Evolutionary conservation across 139 green algal species (phyloP).

Genomic region (Micractinium sp.): DNA sequence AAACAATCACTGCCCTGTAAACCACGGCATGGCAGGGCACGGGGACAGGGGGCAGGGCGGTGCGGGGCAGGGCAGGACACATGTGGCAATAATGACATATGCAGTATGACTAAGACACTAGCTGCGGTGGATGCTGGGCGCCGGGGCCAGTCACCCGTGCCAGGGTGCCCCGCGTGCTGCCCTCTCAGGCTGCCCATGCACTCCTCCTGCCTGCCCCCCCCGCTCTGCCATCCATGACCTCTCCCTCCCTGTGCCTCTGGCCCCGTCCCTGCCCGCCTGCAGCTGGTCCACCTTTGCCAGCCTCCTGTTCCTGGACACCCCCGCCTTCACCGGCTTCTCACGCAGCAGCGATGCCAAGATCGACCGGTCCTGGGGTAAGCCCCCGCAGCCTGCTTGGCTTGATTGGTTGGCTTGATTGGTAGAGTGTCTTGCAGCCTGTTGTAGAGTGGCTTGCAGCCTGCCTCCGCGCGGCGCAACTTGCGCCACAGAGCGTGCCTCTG

Average conservation of each 20-base stretch:
- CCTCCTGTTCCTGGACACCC: slow-evolving; percentile 14
- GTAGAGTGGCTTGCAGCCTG: no score
- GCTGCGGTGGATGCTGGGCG: no score
- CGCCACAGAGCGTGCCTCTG: no score
- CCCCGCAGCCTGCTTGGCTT: no score
- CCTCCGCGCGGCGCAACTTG: no score
- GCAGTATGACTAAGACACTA: no score
- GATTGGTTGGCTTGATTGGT: no score
- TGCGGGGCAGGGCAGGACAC: neutral
- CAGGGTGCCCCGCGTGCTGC: no score
- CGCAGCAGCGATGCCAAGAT: neutral
- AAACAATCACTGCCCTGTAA: neutral
- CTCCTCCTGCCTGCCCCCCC: neutral
- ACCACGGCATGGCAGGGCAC: neutral
- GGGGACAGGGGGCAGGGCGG: neutral
- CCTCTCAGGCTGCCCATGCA: no score
- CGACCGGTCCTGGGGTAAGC: neutral
- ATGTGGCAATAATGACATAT: no score
- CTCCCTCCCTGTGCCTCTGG: neutral
- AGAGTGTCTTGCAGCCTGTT: no score
- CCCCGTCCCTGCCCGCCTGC: neutral
- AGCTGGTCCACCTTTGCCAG: neutral
- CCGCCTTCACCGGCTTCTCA: slow-evolving; percentile 19
- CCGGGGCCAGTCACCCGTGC: no score
- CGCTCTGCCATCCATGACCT: neutral